Evolutionary conservation across 75 land plant species (phyloP), one percentile per base, ranked within the genome.

Genomic region (Picea glauca): DNA sequence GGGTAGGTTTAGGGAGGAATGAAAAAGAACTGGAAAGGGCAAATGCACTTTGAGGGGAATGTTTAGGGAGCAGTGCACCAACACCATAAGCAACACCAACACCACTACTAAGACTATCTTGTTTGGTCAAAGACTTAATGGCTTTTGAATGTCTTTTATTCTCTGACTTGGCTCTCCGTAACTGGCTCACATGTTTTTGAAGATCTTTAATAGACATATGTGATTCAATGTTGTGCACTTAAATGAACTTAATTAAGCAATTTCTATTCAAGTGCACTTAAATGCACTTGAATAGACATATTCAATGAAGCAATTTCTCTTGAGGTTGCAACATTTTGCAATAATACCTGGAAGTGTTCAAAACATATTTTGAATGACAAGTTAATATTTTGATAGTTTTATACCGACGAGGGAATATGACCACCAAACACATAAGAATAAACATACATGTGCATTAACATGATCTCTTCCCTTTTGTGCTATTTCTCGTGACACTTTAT

Each of bases 231-330:
- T 85, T 83, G 66, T 87, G 76, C 12, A 87, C 91, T 78, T 87
- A 81, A 50, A 89, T 83, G 31, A 23, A 75, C 58, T 82, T 87
- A 32, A 89, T 76, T 15, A n/a, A n/a, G n/a, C n/a, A n/a, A n/a
- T n/a, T n/a, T n/a, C n/a, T n/a, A n/a, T n/a, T n/a, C n/a, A n/a
- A n/a, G n/a, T n/a, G n/a, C n/a, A n/a, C n/a, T n/a, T n/a, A n/a
- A n/a, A n/a, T n/a, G n/a, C n/a, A n/a, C n/a, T n/a, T n/a, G n/a
- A n/a, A n/a, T n/a, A n/a, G n/a, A n/a, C n/a, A n/a, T n/a, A n/a
- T n/a, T 89, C 26, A 89, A 31, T 1, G 89, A 88, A 81, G 78
- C 57, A 2, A 84, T 30, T 78, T 91, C 91, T 75, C 84, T 89
- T 62, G 81, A 68, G 67, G 67, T 70, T 56, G 87, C 88, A 4